A percentile compares a stretch with the other conserved stretches of the same genome.
Evolutionary conservation across 1,284 basidiomycete species (phyloP).

Genomic region (Cutaneotrichosporon sp.): DNA sequence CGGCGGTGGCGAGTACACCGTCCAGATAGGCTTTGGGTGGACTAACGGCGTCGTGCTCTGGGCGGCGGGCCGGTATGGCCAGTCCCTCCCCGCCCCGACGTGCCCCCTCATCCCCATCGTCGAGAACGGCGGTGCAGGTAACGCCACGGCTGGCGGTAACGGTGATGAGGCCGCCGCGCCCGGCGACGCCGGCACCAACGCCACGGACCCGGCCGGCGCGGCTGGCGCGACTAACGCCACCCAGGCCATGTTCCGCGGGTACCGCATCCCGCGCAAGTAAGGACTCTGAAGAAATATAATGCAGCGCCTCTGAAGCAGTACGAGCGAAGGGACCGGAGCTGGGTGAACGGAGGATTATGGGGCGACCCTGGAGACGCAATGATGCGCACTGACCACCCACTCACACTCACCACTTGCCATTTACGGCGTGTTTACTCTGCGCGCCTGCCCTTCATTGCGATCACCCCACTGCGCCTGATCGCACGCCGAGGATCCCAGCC

Average conservation of each 20-base stretch:
- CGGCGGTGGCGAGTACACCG: slow-evolving; percentile 12
- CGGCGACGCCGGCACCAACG: not conserved
- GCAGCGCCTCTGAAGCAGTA: not conserved
- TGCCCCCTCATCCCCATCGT: slow-evolving; percentile 63
- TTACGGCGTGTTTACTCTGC: not conserved
- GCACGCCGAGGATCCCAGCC: not conserved
- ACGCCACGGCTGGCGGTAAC: too few species aligned
- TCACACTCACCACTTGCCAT: not conserved
- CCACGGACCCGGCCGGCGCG: not conserved
- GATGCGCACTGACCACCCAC: not conserved
- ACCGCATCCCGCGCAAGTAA: slow-evolving; percentile 11
- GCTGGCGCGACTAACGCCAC: not conserved
- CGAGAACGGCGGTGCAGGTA: slow-evolving; percentile 4
- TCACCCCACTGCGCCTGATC: too few species aligned
- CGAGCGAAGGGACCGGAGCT: not conserved
- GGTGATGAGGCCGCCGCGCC: not conserved
- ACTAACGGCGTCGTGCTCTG: slow-evolving; percentile 80
- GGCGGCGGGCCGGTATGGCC: slow-evolving; percentile 70
- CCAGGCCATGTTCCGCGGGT: slow-evolving; percentile 7
- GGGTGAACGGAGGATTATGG: too few species aligned
- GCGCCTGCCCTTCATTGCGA: not conserved
- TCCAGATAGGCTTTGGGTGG: slow-evolving; percentile 64
- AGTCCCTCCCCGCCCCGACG: slow-evolving; percentile 63
- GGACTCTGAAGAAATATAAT: slow-evolving; percentile 1
- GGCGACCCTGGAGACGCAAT: not conserved